Percentiles rank a stretch among this genome's conserved stretches.
Evolutionary conservation across 108 stramenopile genomes (phyloP).

Genomic region (Skeletonema costatum): DNA sequence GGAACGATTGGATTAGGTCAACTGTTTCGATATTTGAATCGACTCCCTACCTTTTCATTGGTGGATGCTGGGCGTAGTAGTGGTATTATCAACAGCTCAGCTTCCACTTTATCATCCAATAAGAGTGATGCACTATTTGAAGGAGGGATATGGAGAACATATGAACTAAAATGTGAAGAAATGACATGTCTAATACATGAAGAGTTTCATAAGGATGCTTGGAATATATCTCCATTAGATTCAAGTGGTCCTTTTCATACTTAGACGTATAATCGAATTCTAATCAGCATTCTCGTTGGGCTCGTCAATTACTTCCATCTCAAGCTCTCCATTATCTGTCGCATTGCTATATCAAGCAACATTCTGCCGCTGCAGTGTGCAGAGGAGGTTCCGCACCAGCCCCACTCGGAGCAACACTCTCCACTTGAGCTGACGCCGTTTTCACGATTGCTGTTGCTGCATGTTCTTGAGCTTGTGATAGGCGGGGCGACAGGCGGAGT

Average conservation of each 20-base stretch:
- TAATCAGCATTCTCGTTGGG: no score
- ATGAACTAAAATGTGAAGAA: constrained; percentile 53
- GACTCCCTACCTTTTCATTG: constrained; percentile 72
- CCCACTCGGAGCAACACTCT: no score
- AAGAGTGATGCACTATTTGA: background rate
- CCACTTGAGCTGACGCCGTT: no score
- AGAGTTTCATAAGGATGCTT: constrained; percentile 58
- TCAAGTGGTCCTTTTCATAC: background rate
- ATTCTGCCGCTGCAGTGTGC: no score
- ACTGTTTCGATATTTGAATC: constrained; percentile 77
- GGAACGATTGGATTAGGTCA: constrained; percentile 82
- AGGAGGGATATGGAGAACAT: constrained; percentile 56
- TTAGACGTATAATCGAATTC: no score
- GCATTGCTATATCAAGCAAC: no score
- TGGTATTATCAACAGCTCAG: background rate
- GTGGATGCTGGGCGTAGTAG: constrained; percentile 60
- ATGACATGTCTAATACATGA: constrained; percentile 60
- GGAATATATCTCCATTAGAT: constrained; percentile 36
- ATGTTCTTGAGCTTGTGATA: no score
- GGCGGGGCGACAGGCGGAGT: no score
- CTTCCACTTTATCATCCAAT: background rate
- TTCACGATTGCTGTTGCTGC: no score
- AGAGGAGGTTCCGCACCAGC: no score
- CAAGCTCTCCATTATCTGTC: no score
- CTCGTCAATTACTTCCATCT: no score